Base-by-base conservation (phyloP, 2,329 filamentous ascomycete species). In the Xylariaceae sp. region DNA sequence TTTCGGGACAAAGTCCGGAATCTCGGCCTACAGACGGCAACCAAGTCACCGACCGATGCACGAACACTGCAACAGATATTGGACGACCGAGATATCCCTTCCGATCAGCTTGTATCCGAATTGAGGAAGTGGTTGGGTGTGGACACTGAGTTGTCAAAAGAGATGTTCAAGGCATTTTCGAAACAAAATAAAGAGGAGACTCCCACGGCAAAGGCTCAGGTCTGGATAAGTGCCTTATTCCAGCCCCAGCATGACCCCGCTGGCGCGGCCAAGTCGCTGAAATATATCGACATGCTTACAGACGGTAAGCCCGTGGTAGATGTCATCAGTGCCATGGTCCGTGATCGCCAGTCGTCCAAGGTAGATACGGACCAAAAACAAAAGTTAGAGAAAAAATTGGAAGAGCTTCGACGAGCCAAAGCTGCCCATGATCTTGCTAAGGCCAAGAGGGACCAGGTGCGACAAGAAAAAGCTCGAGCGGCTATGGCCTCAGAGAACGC, bases 381-480 rank as follows among this genome's bases (percentile, higher is more conserved):
- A 55, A 63, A 64, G 52, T 65, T 71, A 7, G 64, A 69, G 29
- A 68, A 68, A 49, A 75, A 78, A 8, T 68, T 82, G 2, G 77
- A 80, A 53, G 79, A 82, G 64, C 72, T 82, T 3, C 74, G 73
- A 16, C 72, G 80, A 54, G 80, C 80, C 24, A 80, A 77, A 65
- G 77, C 74, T 56, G 79, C 79, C 7, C 70, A 75, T 43, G 69
- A 72, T 21, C 59, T 68, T 8, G 64, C 61, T 34, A 69, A 68
- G 60, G 65, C 67, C 7, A 71, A 71, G 53, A 68, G 65, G 50
- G 67, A 72, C 29, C 70, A 72, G 47, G 56, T 63, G 9, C 64
- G 67, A 43, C 78, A 80, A 71, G 79, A 81, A 65, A 79, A 76
- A 64, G 74, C 68, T 16, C 65, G 74, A 43, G 67, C 65, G 3